Percentiles rank a stretch among this genome's conserved stretches.
phyloP scores from a whole-genome alignment of 768 basidiomycete species.

The Jaapia argillacea region DNA sequence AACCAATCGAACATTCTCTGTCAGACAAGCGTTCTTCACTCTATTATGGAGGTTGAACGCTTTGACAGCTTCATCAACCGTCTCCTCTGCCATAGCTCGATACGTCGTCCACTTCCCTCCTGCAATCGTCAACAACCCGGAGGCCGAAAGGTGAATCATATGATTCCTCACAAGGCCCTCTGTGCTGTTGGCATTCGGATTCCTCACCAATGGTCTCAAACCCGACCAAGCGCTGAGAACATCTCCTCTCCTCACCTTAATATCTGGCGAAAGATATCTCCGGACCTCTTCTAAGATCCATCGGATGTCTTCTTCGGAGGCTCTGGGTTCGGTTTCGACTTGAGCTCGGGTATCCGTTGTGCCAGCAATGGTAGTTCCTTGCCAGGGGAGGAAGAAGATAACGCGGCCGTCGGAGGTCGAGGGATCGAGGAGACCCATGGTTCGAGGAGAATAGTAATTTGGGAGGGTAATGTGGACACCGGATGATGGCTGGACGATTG shows the following conservation, averaged over 20 bases:
- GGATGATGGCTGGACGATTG: constrained; percentile 87
- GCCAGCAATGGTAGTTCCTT: constrained; percentile 94
- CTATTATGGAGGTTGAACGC: constrained; percentile 55
- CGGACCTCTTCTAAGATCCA: constrained; percentile 95
- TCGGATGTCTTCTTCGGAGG: constrained; percentile 88
- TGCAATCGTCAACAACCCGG: constrained; percentile 86
- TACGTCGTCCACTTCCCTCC: constrained; percentile 99
- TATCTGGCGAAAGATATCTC: constrained; percentile 82
- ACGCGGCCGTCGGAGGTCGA: constrained; percentile 94
- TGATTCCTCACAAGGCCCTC: constrained; percentile 90
- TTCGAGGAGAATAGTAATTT: constrained; percentile 91
- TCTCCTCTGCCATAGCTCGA: constrained; percentile 91
- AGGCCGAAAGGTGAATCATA: constrained; percentile 74
- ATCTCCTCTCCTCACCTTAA: constrained; percentile 89
- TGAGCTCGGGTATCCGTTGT: constrained; percentile 83
- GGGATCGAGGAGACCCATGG: constrained; percentile 93
- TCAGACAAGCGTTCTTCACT: constrained; percentile 58
- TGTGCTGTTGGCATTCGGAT: constrained; percentile 66
- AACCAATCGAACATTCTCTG: constrained; percentile 71
- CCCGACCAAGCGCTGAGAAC: constrained; percentile 95
- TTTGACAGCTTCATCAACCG: constrained; percentile 79
- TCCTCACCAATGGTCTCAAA: constrained; percentile 79
- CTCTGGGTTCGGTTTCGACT: constrained; percentile 67
- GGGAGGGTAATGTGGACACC: constrained; percentile 96
- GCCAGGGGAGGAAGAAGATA: constrained; percentile 99